phyloP scores from a whole-genome alignment of 2,329 filamentous ascomycete species.

The Fusarium sp. region DNA sequence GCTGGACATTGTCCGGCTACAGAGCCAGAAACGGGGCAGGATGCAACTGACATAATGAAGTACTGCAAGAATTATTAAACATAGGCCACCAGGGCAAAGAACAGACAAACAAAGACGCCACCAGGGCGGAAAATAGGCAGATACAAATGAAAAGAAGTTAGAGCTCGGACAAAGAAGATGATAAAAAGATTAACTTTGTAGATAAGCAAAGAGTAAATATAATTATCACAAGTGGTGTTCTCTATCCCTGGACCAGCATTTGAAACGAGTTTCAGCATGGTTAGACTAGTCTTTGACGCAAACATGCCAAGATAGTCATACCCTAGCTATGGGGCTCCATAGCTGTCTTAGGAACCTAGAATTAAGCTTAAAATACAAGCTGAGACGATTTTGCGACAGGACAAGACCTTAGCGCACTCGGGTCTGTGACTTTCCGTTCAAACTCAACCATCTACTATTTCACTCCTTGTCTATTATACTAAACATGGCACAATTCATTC shows the following conservation, averaged over 20 bases:
- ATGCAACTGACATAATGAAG: slow-evolving; percentile 47
- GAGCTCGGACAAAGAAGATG: background rate
- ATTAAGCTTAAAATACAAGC: slow-evolving; percentile 10
- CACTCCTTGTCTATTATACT: too few species aligned
- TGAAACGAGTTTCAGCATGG: slow-evolving; percentile 17
- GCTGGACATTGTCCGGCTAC: slow-evolving; percentile 44
- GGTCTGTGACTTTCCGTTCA: background rate
- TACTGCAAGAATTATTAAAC: background rate
- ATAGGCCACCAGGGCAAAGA: slow-evolving; percentile 33
- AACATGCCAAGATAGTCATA: slow-evolving; percentile 10
- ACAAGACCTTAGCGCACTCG: slow-evolving; percentile 15
- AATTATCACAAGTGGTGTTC: too few species aligned
- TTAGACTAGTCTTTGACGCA: background rate
- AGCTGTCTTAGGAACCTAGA: background rate
- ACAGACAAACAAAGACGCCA: slow-evolving; percentile 9
- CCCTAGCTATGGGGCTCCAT: background rate
- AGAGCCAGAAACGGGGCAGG: slow-evolving; percentile 52
- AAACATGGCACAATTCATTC: too few species aligned
- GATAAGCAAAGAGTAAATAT: background rate
- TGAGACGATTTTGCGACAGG: slow-evolving; percentile 13
- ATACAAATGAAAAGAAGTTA: background rate
- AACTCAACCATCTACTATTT: too few species aligned
- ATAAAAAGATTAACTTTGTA: background rate
- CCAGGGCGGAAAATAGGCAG: slow-evolving; percentile 21
- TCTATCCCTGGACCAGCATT: background rate